Base-by-base conservation (phyloP, 2,329 filamentous ascomycete genomes). In the Lasiodiplodia hormozganensis region DNA sequence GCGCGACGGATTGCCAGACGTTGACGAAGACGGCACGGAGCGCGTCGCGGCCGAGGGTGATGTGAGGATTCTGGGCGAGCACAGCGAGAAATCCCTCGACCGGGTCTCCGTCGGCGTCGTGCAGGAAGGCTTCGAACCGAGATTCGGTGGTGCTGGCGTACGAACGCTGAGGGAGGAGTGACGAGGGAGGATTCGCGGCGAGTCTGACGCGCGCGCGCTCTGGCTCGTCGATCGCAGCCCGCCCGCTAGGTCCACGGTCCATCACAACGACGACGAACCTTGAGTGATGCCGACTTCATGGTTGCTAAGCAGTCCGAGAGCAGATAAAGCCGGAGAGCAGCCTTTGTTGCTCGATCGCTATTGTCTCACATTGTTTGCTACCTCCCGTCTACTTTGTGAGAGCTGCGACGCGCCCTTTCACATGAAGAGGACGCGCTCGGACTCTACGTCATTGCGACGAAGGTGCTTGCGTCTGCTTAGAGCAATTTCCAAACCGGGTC, bases 391-490 rank as follows among this genome's bases (percentile, higher is more conserved):
- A 12, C 6, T 28, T 23, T 16, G 8, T 36, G 60, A 25, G 12
- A 16, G 4, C 21, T 28, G 43, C 21, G 23, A 12, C 18, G n/a
- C 18, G 28, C 28, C 11, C 47, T 64, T 52, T 64, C 60, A 64
- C 60, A 64, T 64, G 60, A 52, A 49, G 10, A 23, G 12, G 43
- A 28, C 58, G n/a, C 31, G 60, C 60, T 51, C 47, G 25, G 21
- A 31, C 28, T 25, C 43, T 36, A 64, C 60, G 60, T 64, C 60
- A 64, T 53, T 25, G 31, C 60, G 60, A 64, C 60, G 60, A 18
- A 52, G 43, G 18, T 14, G 43, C 43, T 23, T 34, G 12, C 14
- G 31, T 34, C 43, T 47, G 31, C 23, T 49, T 34, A 62, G 40
- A 40, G 57, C 57, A 31, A 18, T 53, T 28, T 52, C 47, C 60